A percentile compares a stretch with the other conserved stretches of the same genome.
Conservation (phyloP, 345 rosid species). For the Linum usitatissimum region DNA sequence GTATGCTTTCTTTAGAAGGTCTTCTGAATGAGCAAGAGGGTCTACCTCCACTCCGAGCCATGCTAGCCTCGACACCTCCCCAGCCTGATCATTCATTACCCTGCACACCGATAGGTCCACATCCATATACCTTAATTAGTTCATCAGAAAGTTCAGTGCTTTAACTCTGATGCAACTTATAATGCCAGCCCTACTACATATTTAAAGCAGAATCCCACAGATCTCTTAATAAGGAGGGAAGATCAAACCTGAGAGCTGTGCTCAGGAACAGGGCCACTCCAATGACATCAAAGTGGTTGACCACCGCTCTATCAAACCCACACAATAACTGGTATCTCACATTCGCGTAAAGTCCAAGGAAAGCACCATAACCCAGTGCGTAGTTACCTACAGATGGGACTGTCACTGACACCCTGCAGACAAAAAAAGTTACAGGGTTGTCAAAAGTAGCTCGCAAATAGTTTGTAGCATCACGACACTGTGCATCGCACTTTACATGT, state of each 20-base stretch:
- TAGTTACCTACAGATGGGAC: constrained; percentile 54
- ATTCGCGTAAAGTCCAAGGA: constrained; percentile 80
- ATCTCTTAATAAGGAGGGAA: constrained; percentile 1
- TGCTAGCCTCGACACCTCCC: constrained; percentile 64
- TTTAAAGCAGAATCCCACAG: not conserved
- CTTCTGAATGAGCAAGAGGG: constrained; percentile 64
- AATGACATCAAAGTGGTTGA: constrained; percentile 83
- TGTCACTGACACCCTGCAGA: constrained; percentile 65
- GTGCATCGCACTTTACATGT: not conserved
- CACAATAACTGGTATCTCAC: constrained; percentile 70
- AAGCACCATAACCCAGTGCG: constrained; percentile 82
- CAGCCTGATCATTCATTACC: constrained; percentile 56
- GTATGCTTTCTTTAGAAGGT: constrained; percentile 50
- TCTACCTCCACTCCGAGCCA: constrained; percentile 89
- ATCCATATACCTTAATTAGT: too few species aligned
- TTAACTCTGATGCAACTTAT: too few species aligned
- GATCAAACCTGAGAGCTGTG: constrained; percentile 68
- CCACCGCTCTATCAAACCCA: constrained; percentile 64
- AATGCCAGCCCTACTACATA: not conserved
- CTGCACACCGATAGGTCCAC: constrained; percentile 24
- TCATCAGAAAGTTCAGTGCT: too few species aligned
- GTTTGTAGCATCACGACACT: not conserved
- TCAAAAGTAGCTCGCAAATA: not conserved
- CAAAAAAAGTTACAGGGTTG: not conserved
- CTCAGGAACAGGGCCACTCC: constrained; percentile 80